Base-by-base conservation (phyloP, 257 asterid species). In the Galeopsis tetrahit region DNA sequence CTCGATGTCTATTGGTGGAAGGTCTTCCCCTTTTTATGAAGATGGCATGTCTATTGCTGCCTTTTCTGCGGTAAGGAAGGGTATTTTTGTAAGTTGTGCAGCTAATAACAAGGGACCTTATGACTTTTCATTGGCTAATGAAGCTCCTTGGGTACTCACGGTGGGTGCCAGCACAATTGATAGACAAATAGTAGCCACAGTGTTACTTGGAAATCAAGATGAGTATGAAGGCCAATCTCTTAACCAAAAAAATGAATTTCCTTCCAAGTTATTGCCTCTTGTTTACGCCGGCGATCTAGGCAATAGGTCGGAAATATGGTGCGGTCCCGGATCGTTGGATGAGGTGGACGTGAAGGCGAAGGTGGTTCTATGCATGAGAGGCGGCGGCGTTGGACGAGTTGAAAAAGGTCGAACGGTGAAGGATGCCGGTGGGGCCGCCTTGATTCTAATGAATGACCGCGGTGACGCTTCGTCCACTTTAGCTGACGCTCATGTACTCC, bases 141-240 rank as follows among this genome's bases (percentile, higher is more conserved):
- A 42, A n/a, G 85, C 85, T 8, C 85, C 86, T 0, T 84, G 89
- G 89, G 32, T 79, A 17, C 82, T 84, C 44, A 82, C 83, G 0
- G 83, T 77, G 10, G 89, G 85, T 7, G 75, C 85, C 0, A 75
- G 79, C 82, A 72, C 83, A 0, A 64, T 72, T 2, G 82, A 84
- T 6, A 53, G 87, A 1, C 53, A 43, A 0, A 38, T 84, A 10
- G 33, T 33, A 1, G 56, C 85, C 0, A 72, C 78, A 0, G 73
- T 39, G 3, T 6, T 75, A 39, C 74, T 84, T 1, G 85, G 89
- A 39, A 77, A 84, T 56, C n/a, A 38, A 4, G 44, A 69, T 3
- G 48, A 68, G 33, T 62, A 43, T 4, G 68, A 72, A 3, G 89
- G 87, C 17, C 69, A 82, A 9, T 74, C 89, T 0, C 39, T 44